phyloP scores from a whole-genome alignment of 1,284 basidiomycete species.

The Phylloporus sp. region DNA sequence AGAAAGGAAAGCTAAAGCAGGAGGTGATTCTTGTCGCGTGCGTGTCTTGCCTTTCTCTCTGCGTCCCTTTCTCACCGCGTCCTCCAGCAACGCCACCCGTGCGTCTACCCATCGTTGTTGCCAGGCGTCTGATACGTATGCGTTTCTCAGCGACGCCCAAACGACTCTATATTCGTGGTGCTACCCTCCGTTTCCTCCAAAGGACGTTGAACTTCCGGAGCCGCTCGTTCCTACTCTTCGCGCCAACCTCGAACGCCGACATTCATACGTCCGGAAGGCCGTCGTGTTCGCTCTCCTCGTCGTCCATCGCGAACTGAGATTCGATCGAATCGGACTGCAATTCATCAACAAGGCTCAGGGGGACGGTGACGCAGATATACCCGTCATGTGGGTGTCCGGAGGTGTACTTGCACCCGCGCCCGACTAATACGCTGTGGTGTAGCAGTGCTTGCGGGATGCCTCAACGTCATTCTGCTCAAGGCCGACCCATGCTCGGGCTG shows the following conservation, averaged over 20 bases:
- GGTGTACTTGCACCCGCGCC: too few species aligned
- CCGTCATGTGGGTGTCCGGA: too few species aligned
- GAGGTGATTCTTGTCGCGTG: conserved; percentile 99
- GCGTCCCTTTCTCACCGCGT: conserved; percentile 11
- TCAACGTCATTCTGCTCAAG: too few species aligned
- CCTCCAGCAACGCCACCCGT: conserved; percentile 88
- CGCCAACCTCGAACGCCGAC: conserved; percentile 95
- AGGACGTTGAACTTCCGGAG: conserved; percentile 94
- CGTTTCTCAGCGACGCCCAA: conserved; percentile 88
- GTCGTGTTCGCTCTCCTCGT: conserved; percentile 96
- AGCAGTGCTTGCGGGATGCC: too few species aligned
- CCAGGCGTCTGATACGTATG: background rate
- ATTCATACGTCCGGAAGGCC: conserved; percentile 98
- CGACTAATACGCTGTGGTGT: too few species aligned
- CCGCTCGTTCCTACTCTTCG: conserved; percentile 95
- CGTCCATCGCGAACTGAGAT: conserved; percentile 93
- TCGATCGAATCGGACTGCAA: too few species aligned
- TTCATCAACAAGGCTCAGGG: too few species aligned
- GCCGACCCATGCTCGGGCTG: too few species aligned
- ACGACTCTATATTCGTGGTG: conserved; percentile 99
- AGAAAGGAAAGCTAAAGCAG: conserved; percentile 97
- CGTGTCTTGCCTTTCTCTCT: conserved; percentile 43
- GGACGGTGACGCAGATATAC: too few species aligned
- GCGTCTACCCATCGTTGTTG: conserved; percentile 38
- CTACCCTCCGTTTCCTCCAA: conserved; percentile 96